phyloP scores from a whole-genome alignment of 257 asterid species.

The Striga asiatica region DNA sequence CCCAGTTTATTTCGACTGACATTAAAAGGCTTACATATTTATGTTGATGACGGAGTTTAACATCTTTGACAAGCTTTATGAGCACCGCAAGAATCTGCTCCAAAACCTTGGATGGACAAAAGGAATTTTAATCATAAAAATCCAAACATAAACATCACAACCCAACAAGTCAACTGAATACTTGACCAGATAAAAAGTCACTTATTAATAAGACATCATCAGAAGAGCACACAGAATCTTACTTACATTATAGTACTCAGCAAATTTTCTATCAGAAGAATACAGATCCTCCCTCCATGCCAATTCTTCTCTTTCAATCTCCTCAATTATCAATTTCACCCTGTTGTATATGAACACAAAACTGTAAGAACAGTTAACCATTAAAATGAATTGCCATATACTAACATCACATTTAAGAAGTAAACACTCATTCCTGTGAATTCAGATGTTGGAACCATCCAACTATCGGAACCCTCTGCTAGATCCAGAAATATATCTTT shows the following conservation, averaged over 20 bases:
- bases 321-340: constrained; percentile 85
- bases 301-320: constrained; percentile 94
- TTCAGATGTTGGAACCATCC: constrained; percentile 1
- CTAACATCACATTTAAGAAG: background rate
- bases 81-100: constrained; percentile 99
- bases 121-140: constrained; percentile 11
- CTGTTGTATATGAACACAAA: constrained; percentile 34
- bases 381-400: background rate
- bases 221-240: constrained; percentile 1
- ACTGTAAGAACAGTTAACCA: constrained; percentile 9
- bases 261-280: constrained; percentile 93
- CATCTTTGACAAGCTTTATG: constrained; percentile 93
- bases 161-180: constrained; percentile 5
- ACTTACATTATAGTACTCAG: constrained; percentile 84
- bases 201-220: background rate
- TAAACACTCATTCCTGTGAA: background rate
- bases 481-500: no score
- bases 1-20: constrained; percentile 2
- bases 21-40: constrained; percentile 61
- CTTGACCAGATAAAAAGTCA: background rate
- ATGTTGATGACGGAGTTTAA: constrained; percentile 89
- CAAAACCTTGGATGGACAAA: constrained; percentile 52
- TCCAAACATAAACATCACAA: background rate
- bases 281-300: constrained; percentile 87
- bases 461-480: no score